phyloP scores from a whole-genome alignment of 495 filamentous ascomycete genomes.

The Aspergillus heteromorphus region DNA sequence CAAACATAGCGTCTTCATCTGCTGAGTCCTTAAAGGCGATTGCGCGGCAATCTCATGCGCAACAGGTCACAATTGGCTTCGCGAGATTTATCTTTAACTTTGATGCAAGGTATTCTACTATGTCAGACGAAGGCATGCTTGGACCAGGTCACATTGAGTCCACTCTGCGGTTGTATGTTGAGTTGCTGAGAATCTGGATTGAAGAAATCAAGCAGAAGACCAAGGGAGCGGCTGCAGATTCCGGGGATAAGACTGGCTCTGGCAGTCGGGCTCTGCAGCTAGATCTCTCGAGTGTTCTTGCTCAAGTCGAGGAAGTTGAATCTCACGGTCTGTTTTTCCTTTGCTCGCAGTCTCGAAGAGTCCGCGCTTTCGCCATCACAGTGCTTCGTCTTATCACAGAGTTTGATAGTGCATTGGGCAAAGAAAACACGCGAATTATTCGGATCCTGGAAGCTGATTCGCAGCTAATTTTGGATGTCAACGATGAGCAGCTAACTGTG shows the following conservation, averaged over 20 bases:
- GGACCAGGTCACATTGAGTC: constrained; percentile 93
- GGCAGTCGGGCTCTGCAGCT: constrained; percentile 64
- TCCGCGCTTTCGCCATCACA: constrained; percentile 84
- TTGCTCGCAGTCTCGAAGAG: constrained; percentile 86
- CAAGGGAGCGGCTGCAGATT: constrained; percentile 62
- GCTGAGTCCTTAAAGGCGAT: constrained; percentile 92
- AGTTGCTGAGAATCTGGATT: constrained; percentile 92
- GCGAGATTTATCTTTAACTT: constrained; percentile 97
- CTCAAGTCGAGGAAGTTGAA: constrained; percentile 93
- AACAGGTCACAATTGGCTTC: constrained; percentile 95
- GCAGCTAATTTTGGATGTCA: constrained; percentile 80
- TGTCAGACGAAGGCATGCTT: constrained; percentile 97
- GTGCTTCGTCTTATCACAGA: constrained; percentile 89
- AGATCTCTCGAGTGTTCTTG: constrained; percentile 79
- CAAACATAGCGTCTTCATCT: constrained; percentile 87
- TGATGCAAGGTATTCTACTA: constrained; percentile 92
- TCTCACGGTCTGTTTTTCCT: constrained; percentile 97
- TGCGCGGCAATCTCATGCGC: constrained; percentile 85
- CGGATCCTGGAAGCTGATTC: constrained; percentile 88
- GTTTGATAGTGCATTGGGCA: constrained; percentile 84
- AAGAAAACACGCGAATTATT: constrained; percentile 75
- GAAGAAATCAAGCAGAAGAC: constrained; percentile 89
- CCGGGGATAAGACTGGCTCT: constrained; percentile 48
- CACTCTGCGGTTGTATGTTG: constrained; percentile 86
- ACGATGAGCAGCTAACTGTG: constrained; percentile 87